A percentile compares a stretch with the other conserved stretches of the same genome.
phyloP scores from a whole-genome alignment of 2,329 filamentous ascomycete species.

The Arachnomyces sp. region DNA sequence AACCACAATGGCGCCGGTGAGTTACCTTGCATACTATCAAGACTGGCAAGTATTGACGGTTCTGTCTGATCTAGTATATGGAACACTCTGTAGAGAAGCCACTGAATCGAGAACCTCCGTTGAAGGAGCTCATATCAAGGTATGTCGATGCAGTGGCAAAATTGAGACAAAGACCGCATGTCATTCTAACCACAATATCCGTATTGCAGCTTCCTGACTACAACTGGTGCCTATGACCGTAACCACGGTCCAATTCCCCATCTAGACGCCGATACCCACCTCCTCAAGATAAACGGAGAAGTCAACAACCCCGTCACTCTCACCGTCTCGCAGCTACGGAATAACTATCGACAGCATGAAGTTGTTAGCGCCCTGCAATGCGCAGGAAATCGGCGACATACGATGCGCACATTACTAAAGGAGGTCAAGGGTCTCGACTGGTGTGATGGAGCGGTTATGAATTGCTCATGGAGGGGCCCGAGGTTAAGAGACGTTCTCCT shows the following conservation, averaged over 20 bases:
- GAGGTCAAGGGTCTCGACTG: constrained; percentile 55
- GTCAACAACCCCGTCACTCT: constrained; percentile 40
- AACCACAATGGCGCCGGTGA: too few relatives aligned
- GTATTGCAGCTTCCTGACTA: constrained; percentile 45
- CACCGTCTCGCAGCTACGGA: constrained; percentile 40
- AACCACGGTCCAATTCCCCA: constrained; percentile 51
- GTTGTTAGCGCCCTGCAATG: constrained; percentile 54
- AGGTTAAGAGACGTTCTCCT: constrained; percentile 46
- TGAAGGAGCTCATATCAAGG: constrained; percentile 15
- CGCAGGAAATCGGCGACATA: constrained; percentile 54
- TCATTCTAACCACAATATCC: constrained; percentile 3
- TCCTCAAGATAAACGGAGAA: constrained; percentile 43
- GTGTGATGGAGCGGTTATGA: constrained; percentile 55
- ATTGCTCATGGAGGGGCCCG: constrained; percentile 51
- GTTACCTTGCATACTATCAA: too few relatives aligned
- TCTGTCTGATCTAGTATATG: not conserved
- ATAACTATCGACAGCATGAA: constrained; percentile 45
- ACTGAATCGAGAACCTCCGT: constrained; percentile 13
- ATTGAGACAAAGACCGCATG: not conserved
- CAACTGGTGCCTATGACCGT: constrained; percentile 47
- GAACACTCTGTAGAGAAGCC: constrained; percentile 3
- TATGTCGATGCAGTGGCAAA: constrained; percentile 3
- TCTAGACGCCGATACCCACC: constrained; percentile 34
- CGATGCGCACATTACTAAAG: constrained; percentile 53
- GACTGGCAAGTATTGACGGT: too few relatives aligned